Conservation (phyloP, 169 alveolate species). For the Cryptosporidium baileyi region DNA sequence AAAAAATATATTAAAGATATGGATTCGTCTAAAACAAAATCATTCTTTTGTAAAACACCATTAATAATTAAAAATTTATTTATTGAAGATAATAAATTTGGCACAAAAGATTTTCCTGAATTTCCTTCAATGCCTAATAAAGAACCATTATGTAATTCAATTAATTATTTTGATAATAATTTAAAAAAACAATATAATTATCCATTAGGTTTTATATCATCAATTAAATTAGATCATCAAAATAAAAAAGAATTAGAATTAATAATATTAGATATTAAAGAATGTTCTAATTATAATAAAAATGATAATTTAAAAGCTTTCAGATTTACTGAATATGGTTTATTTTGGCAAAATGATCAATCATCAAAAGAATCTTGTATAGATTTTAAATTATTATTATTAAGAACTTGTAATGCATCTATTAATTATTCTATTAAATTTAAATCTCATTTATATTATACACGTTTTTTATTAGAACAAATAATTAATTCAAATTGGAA, state of each 20-base stretch:
- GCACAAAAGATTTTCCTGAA: background rate
- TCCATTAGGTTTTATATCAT: slow-evolving; percentile 54
- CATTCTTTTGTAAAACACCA: background rate
- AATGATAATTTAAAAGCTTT: background rate
- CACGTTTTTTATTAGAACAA: slow-evolving; percentile 34
- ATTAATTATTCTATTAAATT: slow-evolving; percentile 1
- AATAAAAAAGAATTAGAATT: slow-evolving; percentile 27
- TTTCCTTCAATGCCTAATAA: slow-evolving; percentile 41
- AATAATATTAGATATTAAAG: slow-evolving; percentile 15
- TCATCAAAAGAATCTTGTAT: background rate
- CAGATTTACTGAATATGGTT: slow-evolving; percentile 63
- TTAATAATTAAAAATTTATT: background rate
- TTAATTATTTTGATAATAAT: background rate
- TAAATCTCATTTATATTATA: slow-evolving; percentile 36
- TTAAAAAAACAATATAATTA: background rate
- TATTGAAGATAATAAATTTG: background rate
- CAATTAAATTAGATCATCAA: background rate
- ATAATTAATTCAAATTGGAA: slow-evolving; percentile 41
- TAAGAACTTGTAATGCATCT: slow-evolving; percentile 46
- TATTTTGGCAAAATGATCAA: slow-evolving; percentile 28
- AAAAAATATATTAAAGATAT: slow-evolving; percentile 8
- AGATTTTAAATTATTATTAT: background rate
- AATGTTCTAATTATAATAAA: background rate
- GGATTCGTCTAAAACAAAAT: background rate
- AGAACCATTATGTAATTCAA: background rate